phyloP scores from a whole-genome alignment of 2,329 filamentous ascomycete genomes.

The Curvularia eragrostidis region DNA sequence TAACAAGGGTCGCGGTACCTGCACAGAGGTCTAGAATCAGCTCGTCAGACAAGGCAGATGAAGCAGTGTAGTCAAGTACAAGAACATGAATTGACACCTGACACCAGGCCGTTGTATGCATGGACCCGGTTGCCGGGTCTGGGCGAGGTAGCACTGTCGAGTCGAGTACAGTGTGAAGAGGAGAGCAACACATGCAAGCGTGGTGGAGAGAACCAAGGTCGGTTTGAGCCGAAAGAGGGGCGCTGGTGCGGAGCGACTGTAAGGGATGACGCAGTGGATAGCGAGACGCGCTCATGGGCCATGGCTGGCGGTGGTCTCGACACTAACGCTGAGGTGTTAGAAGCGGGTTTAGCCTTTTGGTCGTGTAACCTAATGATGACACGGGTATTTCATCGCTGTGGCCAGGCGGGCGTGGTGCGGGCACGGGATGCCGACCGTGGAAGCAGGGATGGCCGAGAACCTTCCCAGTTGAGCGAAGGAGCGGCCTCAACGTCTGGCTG shows the following conservation, averaged over 20 bases:
- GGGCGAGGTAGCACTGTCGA: constrained; percentile 38
- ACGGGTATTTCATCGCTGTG: constrained; percentile 1
- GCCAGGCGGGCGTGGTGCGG: not conserved
- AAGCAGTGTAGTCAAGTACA: constrained; percentile 24
- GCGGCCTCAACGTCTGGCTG: not conserved
- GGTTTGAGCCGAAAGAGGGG: constrained; percentile 17
- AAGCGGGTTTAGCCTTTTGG: constrained; percentile 17
- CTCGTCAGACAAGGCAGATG: constrained; percentile 6
- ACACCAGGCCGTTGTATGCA: constrained; percentile 41
- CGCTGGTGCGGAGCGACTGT: constrained; percentile 1
- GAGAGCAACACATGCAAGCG: constrained; percentile 30
- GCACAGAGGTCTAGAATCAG: constrained; percentile 6
- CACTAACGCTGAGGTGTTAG: constrained; percentile 9
- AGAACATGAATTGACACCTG: constrained; percentile 41
- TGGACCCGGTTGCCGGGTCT: constrained; percentile 45
- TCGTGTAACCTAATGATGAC: constrained; percentile 35
- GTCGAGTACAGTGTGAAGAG: constrained; percentile 24
- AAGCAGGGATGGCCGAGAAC: not conserved
- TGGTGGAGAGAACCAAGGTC: constrained; percentile 29
- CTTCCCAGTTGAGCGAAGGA: not conserved
- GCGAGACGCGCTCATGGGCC: not conserved
- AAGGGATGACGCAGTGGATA: constrained; percentile 3
- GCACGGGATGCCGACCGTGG: not conserved
- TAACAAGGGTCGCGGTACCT: constrained; percentile 10
- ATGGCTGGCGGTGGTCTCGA: not conserved